Conservation (phyloP, 139 green algal species). For the Penium margaritaceum region DNA sequence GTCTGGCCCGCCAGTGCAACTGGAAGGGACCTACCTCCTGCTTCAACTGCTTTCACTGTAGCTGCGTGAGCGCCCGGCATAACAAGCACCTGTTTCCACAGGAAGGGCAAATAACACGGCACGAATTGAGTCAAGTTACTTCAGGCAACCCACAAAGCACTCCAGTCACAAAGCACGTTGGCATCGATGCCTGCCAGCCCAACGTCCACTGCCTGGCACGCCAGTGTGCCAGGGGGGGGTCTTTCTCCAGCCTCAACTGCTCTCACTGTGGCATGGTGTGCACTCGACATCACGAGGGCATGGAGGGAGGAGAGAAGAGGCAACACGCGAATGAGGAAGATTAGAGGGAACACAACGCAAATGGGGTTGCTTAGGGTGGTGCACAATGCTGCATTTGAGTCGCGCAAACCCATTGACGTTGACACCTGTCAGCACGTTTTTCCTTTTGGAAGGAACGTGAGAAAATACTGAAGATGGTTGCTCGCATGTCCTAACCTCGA, state of each 20-base stretch:
- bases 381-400: too few relatives aligned
- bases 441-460: too few relatives aligned
- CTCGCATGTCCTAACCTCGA: too few relatives aligned
- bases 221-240: conserved; percentile 52
- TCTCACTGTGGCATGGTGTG: conserved; percentile 51
- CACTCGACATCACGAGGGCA: conserved; percentile 65
- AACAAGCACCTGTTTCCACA: conserved; percentile 63
- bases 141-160: conserved; percentile 43
- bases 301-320: not conserved
- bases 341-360: too few relatives aligned
- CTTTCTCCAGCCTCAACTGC: conserved; percentile 29
- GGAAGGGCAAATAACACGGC: too few relatives aligned
- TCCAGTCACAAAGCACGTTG: too few relatives aligned
- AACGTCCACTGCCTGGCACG: conserved; percentile 73
- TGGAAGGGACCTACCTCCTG: conserved; percentile 5
- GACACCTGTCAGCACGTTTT: too few relatives aligned
- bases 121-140: too few relatives aligned
- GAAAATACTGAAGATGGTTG: too few relatives aligned
- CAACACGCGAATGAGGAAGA: too few relatives aligned
- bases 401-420: too few relatives aligned
- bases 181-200: conserved; percentile 58
- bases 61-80: conserved; percentile 55
- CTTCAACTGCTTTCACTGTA: conserved; percentile 53
- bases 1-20: conserved; percentile 70
- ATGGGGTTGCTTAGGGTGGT: too few relatives aligned